These are phyloP conservation scores for Tylopilus sp. DNA, from an alignment of 1,284 basidiomycete species.

Conservation along the genomic window DNA sequence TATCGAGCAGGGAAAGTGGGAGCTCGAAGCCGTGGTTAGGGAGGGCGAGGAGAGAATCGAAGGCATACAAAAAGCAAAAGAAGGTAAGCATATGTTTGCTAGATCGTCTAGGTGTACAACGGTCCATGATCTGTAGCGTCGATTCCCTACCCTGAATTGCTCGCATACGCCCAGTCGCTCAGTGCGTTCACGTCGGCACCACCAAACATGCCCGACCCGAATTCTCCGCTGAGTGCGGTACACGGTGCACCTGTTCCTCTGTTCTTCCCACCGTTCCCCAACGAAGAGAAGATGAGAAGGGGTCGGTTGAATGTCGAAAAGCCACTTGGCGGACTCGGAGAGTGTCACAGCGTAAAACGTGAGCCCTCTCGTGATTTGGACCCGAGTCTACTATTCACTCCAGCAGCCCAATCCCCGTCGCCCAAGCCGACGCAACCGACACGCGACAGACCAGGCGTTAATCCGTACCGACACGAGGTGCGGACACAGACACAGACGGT, in stretches of 20 bases:
- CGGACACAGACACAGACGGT: conserved; percentile 54
- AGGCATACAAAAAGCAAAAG: conserved; percentile 65
- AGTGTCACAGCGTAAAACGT: conserved; percentile 77
- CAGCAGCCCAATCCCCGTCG: conserved; percentile 47
- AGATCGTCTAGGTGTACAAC: neutral
- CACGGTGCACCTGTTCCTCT: conserved; percentile 68
- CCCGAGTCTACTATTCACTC: neutral
- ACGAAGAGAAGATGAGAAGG: conserved; percentile 81
- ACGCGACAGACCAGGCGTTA: conserved; percentile 48
- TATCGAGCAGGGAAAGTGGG: conserved; percentile 60
- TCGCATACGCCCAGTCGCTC: conserved; percentile 76
- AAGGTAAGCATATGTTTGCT: conserved; percentile 43
- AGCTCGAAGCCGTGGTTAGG: conserved; percentile 62
- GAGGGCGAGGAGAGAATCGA: conserved; percentile 69
- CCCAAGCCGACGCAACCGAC: conserved; percentile 48
- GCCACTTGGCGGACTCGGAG: conserved; percentile 68
- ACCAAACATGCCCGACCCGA: conserved; percentile 70
- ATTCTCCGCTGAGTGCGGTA: conserved; percentile 37
- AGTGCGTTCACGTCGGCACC: conserved; percentile 81
- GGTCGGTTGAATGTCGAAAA: conserved; percentile 74
- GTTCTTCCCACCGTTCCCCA: conserved; percentile 83
- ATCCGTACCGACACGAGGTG: conserved; percentile 66
- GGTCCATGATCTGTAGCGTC: conserved; percentile 44
- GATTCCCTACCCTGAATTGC: conserved; percentile 73
- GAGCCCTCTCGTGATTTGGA: conserved; percentile 28